These are phyloP conservation scores for Solanum rostratum DNA, from an alignment of 257 asterid genomes.

Conservation along the genomic window DNA sequence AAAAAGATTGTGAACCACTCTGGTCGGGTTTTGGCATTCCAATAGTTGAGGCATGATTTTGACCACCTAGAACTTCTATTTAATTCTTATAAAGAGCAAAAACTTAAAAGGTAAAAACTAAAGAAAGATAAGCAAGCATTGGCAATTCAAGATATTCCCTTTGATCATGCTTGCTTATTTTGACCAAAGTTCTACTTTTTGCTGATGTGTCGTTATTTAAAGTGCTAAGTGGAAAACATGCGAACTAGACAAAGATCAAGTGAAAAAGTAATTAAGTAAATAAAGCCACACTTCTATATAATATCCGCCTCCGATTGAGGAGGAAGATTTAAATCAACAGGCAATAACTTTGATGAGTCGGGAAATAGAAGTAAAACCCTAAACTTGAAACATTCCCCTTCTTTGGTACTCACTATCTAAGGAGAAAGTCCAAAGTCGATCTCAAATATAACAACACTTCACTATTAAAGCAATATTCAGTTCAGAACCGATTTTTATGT, in stretches of 20 bases:
- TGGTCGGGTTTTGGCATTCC: background rate
- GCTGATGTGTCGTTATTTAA: background rate
- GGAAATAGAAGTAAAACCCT: background rate
- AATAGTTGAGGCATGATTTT: background rate
- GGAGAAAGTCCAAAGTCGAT: background rate
- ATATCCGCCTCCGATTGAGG: background rate
- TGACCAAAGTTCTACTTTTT: background rate
- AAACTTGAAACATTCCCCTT: background rate
- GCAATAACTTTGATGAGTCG: background rate
- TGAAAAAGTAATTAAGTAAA: background rate
- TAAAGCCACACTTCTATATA: background rate
- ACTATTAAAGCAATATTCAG: too few species aligned
- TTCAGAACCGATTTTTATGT: too few species aligned
- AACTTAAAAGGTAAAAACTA: background rate
- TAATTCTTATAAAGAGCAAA: background rate
- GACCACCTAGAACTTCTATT: background rate
- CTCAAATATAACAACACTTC: background rate
- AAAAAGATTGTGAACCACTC: background rate
- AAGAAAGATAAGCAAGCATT: background rate
- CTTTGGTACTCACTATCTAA: background rate
- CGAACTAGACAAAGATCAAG: background rate
- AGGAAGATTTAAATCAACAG: background rate
- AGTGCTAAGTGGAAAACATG: background rate
- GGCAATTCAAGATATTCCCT: background rate
- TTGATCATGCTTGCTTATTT: background rate